Percentiles rank a stretch among this genome's conserved stretches.
phyloP scores from a whole-genome alignment of 2,329 filamentous ascomycete species.

The Fusarium odoratissimum region DNA sequence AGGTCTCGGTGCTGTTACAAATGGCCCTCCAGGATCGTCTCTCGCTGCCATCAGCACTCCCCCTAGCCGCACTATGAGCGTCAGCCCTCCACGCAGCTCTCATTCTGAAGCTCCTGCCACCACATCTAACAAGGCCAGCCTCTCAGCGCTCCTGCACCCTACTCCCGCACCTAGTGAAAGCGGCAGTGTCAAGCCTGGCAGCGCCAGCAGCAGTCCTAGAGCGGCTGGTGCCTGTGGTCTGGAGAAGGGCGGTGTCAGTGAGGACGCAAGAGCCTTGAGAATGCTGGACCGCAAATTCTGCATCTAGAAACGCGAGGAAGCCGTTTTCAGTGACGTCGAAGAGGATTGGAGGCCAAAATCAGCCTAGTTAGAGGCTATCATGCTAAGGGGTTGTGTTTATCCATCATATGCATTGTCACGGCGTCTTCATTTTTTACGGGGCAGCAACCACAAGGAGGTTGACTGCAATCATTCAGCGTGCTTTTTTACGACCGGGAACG shows the following conservation, averaged over 20 bases:
- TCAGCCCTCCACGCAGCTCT: constrained; percentile 59
- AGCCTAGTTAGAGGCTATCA: neutral
- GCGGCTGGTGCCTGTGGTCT: constrained; percentile 40
- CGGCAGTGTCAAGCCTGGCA: constrained; percentile 57
- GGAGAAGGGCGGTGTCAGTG: constrained; percentile 61
- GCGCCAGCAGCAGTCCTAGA: constrained; percentile 56
- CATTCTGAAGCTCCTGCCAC: constrained; percentile 46
- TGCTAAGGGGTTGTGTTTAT: constrained; percentile 24
- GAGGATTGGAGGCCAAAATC: neutral
- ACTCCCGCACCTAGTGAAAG: constrained; percentile 60
- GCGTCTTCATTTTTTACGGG: constrained; percentile 41
- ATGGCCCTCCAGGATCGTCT: constrained; percentile 43
- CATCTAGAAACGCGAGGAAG: constrained; percentile 38
- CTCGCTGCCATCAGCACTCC: constrained; percentile 54
- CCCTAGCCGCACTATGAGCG: constrained; percentile 59
- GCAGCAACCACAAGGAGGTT: constrained; percentile 32
- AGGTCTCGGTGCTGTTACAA: constrained; percentile 51
- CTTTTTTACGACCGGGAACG: constrained; percentile 35
- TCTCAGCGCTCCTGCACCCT: constrained; percentile 65
- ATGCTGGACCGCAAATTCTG: constrained; percentile 72
- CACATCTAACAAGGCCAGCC: constrained; percentile 55
- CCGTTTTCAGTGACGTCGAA: neutral
- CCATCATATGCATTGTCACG: constrained; percentile 43
- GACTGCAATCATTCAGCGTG: constrained; percentile 42
- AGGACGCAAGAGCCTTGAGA: constrained; percentile 73